These are phyloP conservation scores for Pseudonitzschia pungens DNA, from an alignment of 108 stramenopile species.

Conservation along the genomic window DNA sequence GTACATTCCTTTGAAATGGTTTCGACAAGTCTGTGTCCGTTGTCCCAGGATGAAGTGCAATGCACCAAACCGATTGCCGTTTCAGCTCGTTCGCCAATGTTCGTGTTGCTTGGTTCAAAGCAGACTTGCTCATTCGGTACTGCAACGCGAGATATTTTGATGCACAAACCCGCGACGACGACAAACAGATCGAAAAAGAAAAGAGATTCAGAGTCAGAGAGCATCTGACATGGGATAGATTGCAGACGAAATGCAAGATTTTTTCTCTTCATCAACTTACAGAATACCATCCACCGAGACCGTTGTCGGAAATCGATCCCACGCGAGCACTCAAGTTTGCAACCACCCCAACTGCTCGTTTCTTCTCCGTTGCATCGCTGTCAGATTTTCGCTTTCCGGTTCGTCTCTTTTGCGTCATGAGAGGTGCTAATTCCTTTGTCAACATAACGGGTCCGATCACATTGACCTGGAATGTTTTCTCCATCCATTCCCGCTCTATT, in stretches of 20 bases:
- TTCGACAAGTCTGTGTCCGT: slow-evolving; percentile 87
- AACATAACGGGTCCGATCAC: slow-evolving; percentile 79
- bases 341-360: slow-evolving; percentile 55
- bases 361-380: slow-evolving; percentile 6
- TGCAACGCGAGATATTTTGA: no score
- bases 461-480: slow-evolving; percentile 74
- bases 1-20: slow-evolving; percentile 88
- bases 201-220: no score
- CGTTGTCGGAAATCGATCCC: slow-evolving; percentile 89
- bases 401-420: slow-evolving; percentile 48
- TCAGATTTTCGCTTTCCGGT: slow-evolving; percentile 23
- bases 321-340: slow-evolving; percentile 89
- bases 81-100: slow-evolving; percentile 80
- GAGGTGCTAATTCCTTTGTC: slow-evolving; percentile 58
- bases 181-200: not conserved
- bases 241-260: no score
- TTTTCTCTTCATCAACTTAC: no score
- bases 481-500: slow-evolving; percentile 81
- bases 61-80: slow-evolving; percentile 59
- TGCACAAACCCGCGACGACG: no score
- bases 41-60: slow-evolving; percentile 92
- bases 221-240: no score
- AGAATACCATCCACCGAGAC: slow-evolving; percentile 90
- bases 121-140: slow-evolving; percentile 88
- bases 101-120: slow-evolving; percentile 85